phyloP scores from a whole-genome alignment of 2,329 filamentous ascomycete species.

The Cadophora gregata region DNA sequence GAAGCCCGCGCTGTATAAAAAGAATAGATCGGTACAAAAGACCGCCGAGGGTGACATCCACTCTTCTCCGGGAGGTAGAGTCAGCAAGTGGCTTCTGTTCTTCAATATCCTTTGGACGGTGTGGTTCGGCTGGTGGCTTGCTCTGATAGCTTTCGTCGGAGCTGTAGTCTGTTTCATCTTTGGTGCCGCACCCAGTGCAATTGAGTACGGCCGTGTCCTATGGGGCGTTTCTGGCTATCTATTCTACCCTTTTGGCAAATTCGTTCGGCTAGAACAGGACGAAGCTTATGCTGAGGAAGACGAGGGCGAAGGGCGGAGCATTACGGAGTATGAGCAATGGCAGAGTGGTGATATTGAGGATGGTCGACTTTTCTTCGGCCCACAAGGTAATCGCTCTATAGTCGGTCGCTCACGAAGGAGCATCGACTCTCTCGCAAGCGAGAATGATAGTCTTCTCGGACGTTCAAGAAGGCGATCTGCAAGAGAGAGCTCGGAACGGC shows the following conservation, averaged over 20 bases:
- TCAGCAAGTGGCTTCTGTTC: conserved; percentile 82
- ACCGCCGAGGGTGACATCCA: conserved; percentile 97
- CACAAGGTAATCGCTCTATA: conserved; percentile 73
- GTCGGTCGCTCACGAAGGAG: conserved; percentile 87
- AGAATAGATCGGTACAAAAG: conserved; percentile 93
- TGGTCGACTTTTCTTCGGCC: conserved; percentile 94
- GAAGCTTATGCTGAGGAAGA: conserved; percentile 95
- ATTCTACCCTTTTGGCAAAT: conserved; percentile 96
- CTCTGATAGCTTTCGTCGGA: conserved; percentile 74
- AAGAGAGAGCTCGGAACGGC: conserved; percentile 49
- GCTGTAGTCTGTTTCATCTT: conserved; percentile 81
- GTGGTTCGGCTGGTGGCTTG: conserved; percentile 96
- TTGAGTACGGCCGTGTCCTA: conserved; percentile 85
- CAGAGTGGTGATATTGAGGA: conserved; percentile 97
- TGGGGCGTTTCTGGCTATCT: conserved; percentile 85
- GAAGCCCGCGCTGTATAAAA: conserved; percentile 99
- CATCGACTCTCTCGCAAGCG: conserved; percentile 81
- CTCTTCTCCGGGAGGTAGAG: conserved; percentile 86
- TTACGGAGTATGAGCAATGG: conserved; percentile 99
- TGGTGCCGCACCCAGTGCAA: conserved; percentile 77
- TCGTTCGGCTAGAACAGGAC: conserved; percentile 90
- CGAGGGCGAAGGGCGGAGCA: conserved; percentile 92
- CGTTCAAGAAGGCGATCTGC: conserved; percentile 59
- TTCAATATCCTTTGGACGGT: conserved; percentile 93
- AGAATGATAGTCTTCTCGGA: conserved; percentile 89